A percentile compares a stretch with the other conserved stretches of the same genome.
phyloP scores from a whole-genome alignment of 176 grass and related monocot genomes.

The Calamus simplicifolius region DNA sequence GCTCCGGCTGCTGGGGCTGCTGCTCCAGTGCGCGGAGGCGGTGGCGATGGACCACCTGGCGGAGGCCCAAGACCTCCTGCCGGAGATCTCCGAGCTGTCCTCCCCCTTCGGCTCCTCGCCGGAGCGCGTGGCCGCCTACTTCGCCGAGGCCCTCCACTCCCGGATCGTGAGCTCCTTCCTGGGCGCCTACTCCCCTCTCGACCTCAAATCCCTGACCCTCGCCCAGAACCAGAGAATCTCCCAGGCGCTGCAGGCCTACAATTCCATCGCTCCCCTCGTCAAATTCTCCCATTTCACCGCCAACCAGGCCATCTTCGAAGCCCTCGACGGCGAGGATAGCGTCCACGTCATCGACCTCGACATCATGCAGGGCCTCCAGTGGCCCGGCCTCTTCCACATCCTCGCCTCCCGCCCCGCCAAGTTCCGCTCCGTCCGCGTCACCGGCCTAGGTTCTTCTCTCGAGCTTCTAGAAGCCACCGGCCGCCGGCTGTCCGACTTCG shows the following conservation, averaged over 20 bases:
- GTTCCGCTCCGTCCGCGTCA: conserved; percentile 57
- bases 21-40: conserved; percentile 80
- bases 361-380: conserved; percentile 94
- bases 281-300: conserved; percentile 98
- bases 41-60: conserved; percentile 46
- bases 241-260: conserved; percentile 62
- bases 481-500: conserved; percentile 67
- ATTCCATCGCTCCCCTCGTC: conserved; percentile 72
- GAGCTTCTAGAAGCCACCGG: conserved; percentile 75
- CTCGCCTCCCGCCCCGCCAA: conserved; percentile 55
- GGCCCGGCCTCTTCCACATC: conserved; percentile 87
- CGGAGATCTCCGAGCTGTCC: conserved; percentile 71
- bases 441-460: conserved; percentile 65
- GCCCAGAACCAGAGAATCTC: conserved; percentile 44
- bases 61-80: conserved; percentile 64
- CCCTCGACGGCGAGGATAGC: conserved; percentile 46
- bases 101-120: conserved; percentile 79
- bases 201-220: conserved; percentile 19
- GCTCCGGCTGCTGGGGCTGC: conserved; percentile 44
- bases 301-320: conserved; percentile 87
- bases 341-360: conserved; percentile 82
- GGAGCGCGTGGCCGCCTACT: conserved; percentile 79
- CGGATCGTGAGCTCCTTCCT: conserved; percentile 72
- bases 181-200: conserved; percentile 60
- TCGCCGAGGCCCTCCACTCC: conserved; percentile 71